Conservation (phyloP, 495 filamentous ascomycete species). For the Talaromyces liani region DNA sequence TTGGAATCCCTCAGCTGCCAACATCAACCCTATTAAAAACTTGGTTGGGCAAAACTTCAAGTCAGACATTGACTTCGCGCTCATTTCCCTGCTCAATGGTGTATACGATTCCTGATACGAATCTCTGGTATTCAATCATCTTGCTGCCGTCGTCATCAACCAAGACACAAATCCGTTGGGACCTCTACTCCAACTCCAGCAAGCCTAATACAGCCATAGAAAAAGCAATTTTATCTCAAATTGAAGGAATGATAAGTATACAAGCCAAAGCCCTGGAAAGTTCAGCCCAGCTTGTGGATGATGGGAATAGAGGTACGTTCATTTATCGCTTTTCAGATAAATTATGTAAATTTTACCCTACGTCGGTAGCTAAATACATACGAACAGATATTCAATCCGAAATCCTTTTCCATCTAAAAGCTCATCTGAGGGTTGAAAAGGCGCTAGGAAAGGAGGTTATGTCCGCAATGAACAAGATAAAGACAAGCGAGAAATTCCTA, state of each 20-base stretch:
- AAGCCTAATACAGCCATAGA: not conserved
- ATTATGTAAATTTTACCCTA: no score
- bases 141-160: conserved; percentile 14
- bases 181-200: conserved; percentile 11
- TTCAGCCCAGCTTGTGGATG: not conserved
- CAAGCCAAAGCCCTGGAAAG: not conserved
- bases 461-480: not conserved
- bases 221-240: not conserved
- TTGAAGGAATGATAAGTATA: conserved; percentile 1
- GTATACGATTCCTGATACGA: conserved; percentile 9
- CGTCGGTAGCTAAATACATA: no score
- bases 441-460: not conserved
- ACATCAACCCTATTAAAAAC: not conserved
- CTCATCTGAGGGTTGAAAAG: conserved; percentile 2
- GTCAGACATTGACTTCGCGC: not conserved
- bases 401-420: not conserved
- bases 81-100: conserved; percentile 16
- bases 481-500: conserved; percentile 1
- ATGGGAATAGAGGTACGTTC: not conserved
- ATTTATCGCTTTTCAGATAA: not conserved
- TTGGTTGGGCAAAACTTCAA: not conserved
- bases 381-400: not conserved
- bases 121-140: conserved; percentile 14
- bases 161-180: conserved; percentile 16
- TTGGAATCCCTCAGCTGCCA: not conserved